Evolutionary conservation across 2,329 filamentous ascomycete genomes (phyloP), one percentile per base, ranked within the genome.

Genomic region (Alternaria gansuensis): DNA sequence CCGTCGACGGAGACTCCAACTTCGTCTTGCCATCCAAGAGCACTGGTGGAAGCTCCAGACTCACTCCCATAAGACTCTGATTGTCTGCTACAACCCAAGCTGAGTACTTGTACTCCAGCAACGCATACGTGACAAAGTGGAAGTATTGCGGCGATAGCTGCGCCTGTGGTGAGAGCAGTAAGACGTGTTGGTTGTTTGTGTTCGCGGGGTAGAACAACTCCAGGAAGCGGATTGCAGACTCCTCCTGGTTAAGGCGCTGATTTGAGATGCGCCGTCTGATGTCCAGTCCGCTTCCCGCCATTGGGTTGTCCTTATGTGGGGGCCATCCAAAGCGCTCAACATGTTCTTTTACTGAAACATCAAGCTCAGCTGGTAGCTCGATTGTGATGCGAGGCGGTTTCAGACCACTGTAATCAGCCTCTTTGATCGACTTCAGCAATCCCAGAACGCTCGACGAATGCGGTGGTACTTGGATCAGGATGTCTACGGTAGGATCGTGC

Each of bases 181-280:
- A 83, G 2, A 97, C 86, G 74, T 97, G 92, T 9, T 89, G 88
- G 51, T 86, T 78, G 2, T 77, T 74, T 5, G 87, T 82, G 57
- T 87, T 82, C 3, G 82, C 79, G 2, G 95, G 93, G 83, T 93
- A 98, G 75, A 96, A 97, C 0, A 91, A 90, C 79, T 98, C 93
- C 5, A 97, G 80, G 58, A 94, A 91, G 24, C 89, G 87, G 14
- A 89, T 82, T 0, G 92, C 88, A 55, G 89, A 88, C 66, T 93
- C 89, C 63, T 90, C 87, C 41, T 90, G 83, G 5, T 82, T 87
- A 62, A 89, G 71, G 45, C 81, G 82, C 46, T 84, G 80, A 36
- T 82, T 82, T 10, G 86, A 81, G 41, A 97, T 88, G 29, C 92
- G 89, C 63, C 91, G 92, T 26, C 90, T 87, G 17, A 98, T 79